phyloP scores from a whole-genome alignment of 1,284 basidiomycete genomes.

The Phlebopus sp. region DNA sequence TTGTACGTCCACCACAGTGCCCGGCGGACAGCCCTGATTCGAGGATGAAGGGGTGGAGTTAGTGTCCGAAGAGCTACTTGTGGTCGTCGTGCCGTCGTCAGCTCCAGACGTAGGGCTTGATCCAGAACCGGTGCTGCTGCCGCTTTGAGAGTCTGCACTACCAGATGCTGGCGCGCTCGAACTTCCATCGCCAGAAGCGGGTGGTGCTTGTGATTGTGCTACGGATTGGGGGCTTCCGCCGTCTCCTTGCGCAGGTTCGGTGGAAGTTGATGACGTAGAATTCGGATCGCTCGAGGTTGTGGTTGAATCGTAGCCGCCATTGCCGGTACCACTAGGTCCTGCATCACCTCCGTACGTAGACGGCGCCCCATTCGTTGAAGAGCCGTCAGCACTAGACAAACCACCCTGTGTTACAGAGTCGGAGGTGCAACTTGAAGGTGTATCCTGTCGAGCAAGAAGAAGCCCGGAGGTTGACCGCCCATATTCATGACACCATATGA shows the following conservation, averaged over 20 bases:
- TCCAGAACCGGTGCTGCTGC: not conserved
- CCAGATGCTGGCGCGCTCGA: not conserved
- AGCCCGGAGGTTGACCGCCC: constrained; percentile 8
- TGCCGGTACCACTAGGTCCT: not conserved
- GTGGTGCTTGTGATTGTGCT: not conserved
- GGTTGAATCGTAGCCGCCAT: not conserved
- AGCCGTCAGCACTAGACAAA: not conserved
- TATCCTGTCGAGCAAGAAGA: constrained; percentile 25
- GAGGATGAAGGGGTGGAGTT: not conserved
- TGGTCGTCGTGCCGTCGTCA: not conserved
- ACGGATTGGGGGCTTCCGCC: not conserved
- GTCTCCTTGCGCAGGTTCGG: not conserved
- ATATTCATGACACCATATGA: constrained; percentile 27
- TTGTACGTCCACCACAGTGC: constrained; percentile 8
- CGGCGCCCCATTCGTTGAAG: not conserved
- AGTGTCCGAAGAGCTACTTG: not conserved
- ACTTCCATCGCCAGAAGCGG: constrained; percentile 1
- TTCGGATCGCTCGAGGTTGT: not conserved
- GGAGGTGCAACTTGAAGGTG: constrained; percentile 15
- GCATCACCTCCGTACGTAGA: not conserved
- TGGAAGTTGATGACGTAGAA: constrained; percentile 8
- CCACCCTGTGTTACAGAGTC: not conserved
- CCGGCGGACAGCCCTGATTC: constrained; percentile 16
- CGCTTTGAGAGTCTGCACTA: not conserved
- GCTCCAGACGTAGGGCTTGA: not conserved